Evolutionary conservation across 1,139 yeast species (phyloP).

Genomic region (Yamadazyma jaroonii): DNA sequence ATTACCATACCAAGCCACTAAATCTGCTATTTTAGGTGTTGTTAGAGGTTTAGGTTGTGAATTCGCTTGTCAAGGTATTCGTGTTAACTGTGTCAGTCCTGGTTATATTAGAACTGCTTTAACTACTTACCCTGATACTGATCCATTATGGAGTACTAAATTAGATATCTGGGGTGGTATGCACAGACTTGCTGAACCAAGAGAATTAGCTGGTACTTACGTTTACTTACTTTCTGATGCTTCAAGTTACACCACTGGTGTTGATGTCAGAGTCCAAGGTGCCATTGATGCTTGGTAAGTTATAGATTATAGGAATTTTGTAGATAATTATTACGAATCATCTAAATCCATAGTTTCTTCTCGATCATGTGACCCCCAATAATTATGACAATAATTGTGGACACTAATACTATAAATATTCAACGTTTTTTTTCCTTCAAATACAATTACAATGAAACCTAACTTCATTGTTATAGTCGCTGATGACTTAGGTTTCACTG

Average conservation of each 20-base stretch:
- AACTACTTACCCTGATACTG: constrained; percentile 32
- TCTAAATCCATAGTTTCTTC: too few species aligned
- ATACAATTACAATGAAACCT: constrained; percentile 18
- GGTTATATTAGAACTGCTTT: constrained; percentile 54
- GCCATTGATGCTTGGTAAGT: constrained; percentile 11
- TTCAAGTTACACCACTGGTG: constrained; percentile 40
- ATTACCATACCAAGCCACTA: constrained; percentile 46
- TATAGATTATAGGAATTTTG: too few species aligned
- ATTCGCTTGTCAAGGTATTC: constrained; percentile 45
- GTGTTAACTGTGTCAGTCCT: constrained; percentile 54
- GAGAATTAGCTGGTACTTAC: constrained; percentile 40
- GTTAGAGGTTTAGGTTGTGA: constrained; percentile 52
- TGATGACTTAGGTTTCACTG: constrained; percentile 62
- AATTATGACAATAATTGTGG: too few species aligned
- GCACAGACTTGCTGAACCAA: constrained; percentile 32
- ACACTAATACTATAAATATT: too few species aligned
- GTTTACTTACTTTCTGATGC: constrained; percentile 37
- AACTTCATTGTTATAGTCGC: constrained; percentile 59
- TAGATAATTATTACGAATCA: too few species aligned
- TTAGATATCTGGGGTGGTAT: constrained; percentile 21
- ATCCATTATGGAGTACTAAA: constrained; percentile 31
- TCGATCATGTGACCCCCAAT: too few species aligned
- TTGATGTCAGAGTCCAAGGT: constrained; percentile 38
- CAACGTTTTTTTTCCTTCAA: too few species aligned
- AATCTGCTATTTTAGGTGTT: constrained; percentile 53